Evolutionary conservation across 169 alveolate species (phyloP), one percentile per base, ranked within the genome.

Genomic region (Plasmodium relictum): DNA sequence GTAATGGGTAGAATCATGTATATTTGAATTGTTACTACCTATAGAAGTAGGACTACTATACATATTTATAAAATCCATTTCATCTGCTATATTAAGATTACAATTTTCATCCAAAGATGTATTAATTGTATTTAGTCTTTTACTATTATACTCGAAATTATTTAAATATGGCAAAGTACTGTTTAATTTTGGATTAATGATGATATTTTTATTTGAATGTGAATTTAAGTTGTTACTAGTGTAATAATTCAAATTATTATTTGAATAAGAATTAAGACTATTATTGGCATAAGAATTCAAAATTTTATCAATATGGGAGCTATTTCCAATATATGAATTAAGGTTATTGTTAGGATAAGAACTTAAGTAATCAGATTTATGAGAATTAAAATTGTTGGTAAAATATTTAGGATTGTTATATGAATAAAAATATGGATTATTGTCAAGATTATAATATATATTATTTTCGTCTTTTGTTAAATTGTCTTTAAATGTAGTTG

Each of bases 41-140:
- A 68, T 80, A 39, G 83, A 56, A 26, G 90, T 69, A n/a, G 39
- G 41, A 80, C 83, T 80, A 80, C 72, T 80, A 61, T 59, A 80
- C 80, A 69, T 66, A 42, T 69, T 69, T 66, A 74, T 66, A 80
- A 80, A 80, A 70, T 80, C 85, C 66, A 69, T 80, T 68, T 68
- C 90, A 68, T 80, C 66, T 56, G 85, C 37, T 68, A 65, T 42
- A n/a, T 56, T 52, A 7, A 39, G 22, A 22, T 50, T 31, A 41
- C 48, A 74, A 20, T 22, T 14, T 14, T 59, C 68, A 63, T 74
- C 52, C 26, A 54, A 24, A 39, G 68, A 5, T 26, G n/a, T 22
- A 26, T 22, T 62, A 56, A 61, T 42, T n/a, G 18, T 56, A 39
- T 74, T 31, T 24, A 14, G 52, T 20, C 54, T 18, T 20, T 52